These are phyloP conservation scores for Euphrasia confusa DNA, from an alignment of 257 asterid species.

Conservation along the genomic window DNA sequence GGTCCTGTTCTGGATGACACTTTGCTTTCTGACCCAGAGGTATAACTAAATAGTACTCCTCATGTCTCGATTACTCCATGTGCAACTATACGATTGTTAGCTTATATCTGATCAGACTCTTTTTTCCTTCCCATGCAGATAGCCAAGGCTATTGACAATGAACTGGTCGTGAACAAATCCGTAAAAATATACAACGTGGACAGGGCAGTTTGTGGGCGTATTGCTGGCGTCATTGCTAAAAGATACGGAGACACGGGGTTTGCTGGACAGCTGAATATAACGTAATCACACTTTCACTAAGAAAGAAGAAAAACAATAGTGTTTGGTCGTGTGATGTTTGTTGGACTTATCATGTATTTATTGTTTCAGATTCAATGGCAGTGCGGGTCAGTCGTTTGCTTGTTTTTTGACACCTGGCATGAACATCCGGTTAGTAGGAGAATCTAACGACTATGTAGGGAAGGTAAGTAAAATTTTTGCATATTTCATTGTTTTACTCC, in stretches of 20 bases:
- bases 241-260: slow-evolving; percentile 96
- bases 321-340: background rate
- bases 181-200: slow-evolving; percentile 79
- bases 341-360: slow-evolving; percentile 22
- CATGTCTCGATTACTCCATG: background rate
- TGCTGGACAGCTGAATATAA: slow-evolving; percentile 87
- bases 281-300: slow-evolving; percentile 32
- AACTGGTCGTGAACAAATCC: slow-evolving; percentile 70
- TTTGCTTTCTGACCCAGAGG: slow-evolving; percentile 79
- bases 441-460: slow-evolving; percentile 96
- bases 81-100: background rate
- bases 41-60: slow-evolving; percentile 15
- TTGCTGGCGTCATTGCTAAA: slow-evolving; percentile 95
- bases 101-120: slow-evolving; percentile 6
- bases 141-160: slow-evolving; percentile 78
- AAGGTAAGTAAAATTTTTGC: slow-evolving; percentile 38
- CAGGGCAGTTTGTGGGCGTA: slow-evolving; percentile 98
- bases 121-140: slow-evolving; percentile 41
- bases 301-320: slow-evolving; percentile 1
- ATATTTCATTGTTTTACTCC: no score
- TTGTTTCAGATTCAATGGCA: slow-evolving; percentile 68
- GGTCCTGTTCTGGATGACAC: slow-evolving; percentile 93
- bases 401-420: slow-evolving; percentile 98
- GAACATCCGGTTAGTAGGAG: slow-evolving; percentile 89
- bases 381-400: slow-evolving; percentile 96